Base-by-base conservation (phyloP, 305 asterid species). In the Salvia sclarea region DNA sequence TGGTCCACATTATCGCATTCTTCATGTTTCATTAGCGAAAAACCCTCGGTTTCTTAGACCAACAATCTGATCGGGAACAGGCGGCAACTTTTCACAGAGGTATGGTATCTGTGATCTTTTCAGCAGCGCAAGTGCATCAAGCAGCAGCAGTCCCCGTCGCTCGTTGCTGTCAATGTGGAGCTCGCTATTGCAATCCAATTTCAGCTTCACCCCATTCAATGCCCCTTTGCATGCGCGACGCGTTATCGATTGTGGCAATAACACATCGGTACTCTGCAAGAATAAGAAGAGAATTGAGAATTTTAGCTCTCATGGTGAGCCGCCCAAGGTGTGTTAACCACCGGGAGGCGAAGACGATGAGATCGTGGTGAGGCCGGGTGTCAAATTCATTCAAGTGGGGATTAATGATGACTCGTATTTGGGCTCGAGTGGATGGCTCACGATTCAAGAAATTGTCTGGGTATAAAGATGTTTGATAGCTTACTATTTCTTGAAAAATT, bases 251-350 rank as follows among this genome's bases (percentile, higher is more conserved):
- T 59, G 54, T 10, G n/a, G 75, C 63, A 80, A 54, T 28, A 79
- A 30, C 66, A 64, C 47, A 47, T 64, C 79, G 28, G 66, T 64
- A 57, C 78, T 74, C 48, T 55, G 45, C 38, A 72, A 71, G 74
- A 79, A 67, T 60, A 73, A 61, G 55, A 72, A 72, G 76, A 77
- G 44, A 77, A 52, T 79, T 43, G 86, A 70, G 70, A 73, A 56
- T 57, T 81, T 73, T 3, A 79, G 82, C 79, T 86, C 95, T 47
- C 83, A 82, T 50, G 98, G 98, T 24, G 98, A 90, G 53, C 98
- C 97, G 13, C 98, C 98, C 8, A 97, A 92, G 88, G 86, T 88
- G 30, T 92, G 98, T 97, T 95, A 92, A 64, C 98, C 93, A 56
- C 95, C 96, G 22, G 87, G 84, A 14, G 85, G 79, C 40, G 86